Evolutionary conservation across 2,329 filamentous ascomycete genomes (phyloP).

Genomic region (Daldinia eschscholtzii): DNA sequence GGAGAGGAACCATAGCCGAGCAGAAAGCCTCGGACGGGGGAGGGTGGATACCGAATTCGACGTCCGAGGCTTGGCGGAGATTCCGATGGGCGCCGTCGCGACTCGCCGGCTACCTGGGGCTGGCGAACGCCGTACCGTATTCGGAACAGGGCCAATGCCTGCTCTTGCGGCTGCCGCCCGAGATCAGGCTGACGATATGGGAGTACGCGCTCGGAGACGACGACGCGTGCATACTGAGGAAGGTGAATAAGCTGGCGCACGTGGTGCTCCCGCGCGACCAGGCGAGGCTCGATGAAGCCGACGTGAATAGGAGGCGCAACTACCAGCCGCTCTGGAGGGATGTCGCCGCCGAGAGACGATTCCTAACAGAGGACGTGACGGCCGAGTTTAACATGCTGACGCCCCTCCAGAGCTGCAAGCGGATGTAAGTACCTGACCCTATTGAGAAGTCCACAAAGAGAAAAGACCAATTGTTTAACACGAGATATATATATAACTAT

Average conservation of each 20-base stretch:
- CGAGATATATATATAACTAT: background rate
- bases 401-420: constrained; percentile 11
- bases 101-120: background rate
- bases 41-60: background rate
- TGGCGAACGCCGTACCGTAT: background rate
- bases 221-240: constrained; percentile 8
- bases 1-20: constrained; percentile 1
- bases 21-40: background rate
- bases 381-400: constrained; percentile 13
- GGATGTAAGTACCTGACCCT: constrained; percentile 15
- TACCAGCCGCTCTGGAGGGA: constrained; percentile 4
- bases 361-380: background rate
- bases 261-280: constrained; percentile 13
- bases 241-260: constrained; percentile 10
- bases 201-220: constrained; percentile 8
- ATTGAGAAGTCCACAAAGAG: no score
- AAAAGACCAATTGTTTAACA: background rate
- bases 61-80: background rate
- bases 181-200: constrained; percentile 13
- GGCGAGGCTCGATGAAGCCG: background rate
- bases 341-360: background rate
- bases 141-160: constrained; percentile 1
- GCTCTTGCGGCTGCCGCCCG: constrained; percentile 16
- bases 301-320: background rate
- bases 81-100: background rate